phyloP scores from a whole-genome alignment of 148 eudicot genomes.

The Mesembryanthemum crystallinum region DNA sequence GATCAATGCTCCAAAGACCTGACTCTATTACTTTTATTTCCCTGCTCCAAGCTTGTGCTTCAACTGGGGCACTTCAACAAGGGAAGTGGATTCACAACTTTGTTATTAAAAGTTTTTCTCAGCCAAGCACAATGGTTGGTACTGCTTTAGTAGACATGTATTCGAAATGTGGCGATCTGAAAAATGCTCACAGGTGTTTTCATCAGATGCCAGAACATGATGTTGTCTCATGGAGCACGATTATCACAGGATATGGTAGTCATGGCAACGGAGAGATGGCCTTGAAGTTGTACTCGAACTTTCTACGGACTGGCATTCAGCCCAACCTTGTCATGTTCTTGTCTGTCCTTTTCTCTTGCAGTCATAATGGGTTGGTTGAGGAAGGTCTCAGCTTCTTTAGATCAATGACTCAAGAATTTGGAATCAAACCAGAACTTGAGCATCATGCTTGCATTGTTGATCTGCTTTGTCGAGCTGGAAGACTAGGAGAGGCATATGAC shows the following conservation, averaged over 20 bases:
- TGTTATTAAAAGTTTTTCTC: slow-evolving; percentile 47
- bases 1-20: slow-evolving; percentile 42
- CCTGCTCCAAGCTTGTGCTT: slow-evolving; percentile 80
- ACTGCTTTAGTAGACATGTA: slow-evolving; percentile 94
- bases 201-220: slow-evolving; percentile 61
- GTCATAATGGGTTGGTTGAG: slow-evolving; percentile 74
- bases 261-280: slow-evolving; percentile 78
- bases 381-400: slow-evolving; percentile 57
- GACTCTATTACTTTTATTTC: slow-evolving; percentile 63
- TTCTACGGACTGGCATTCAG: slow-evolving; percentile 40
- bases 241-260: slow-evolving; percentile 82
- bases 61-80: slow-evolving; percentile 68
- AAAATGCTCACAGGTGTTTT: slow-evolving; percentile 60
- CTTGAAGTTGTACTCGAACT: slow-evolving; percentile 48
- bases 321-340: slow-evolving; percentile 71
- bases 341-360: slow-evolving; percentile 67
- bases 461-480: slow-evolving; percentile 83
- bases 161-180: slow-evolving; percentile 75
- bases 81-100: slow-evolving; percentile 75
- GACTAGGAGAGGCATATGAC: slow-evolving; percentile 63
- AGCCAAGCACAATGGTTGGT: slow-evolving; percentile 49
- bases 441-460: slow-evolving; percentile 85
- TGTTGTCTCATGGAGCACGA: slow-evolving; percentile 71
- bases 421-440: slow-evolving; percentile 57
- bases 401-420: slow-evolving; percentile 58